Percentiles rank a stretch among this genome's conserved stretches.
Evolutionary conservation across 345 rosid species (phyloP).

Genomic region (Aurinia saxatilis): DNA sequence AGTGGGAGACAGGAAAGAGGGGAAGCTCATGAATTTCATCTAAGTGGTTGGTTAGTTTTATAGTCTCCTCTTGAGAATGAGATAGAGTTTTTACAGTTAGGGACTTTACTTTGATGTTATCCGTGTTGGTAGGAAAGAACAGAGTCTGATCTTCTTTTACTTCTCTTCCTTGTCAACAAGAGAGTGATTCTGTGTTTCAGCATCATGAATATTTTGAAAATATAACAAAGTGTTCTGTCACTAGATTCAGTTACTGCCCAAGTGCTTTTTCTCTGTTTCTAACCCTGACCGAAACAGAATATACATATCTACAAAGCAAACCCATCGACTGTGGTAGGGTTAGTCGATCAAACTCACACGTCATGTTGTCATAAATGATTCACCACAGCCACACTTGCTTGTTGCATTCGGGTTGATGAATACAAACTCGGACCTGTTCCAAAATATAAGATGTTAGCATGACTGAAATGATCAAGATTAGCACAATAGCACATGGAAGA

Average conservation of each 20-base stretch:
- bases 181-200: constrained; percentile 5
- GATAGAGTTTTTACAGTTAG: not conserved
- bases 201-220: not conserved
- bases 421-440: too few species aligned
- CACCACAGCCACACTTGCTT: too few species aligned
- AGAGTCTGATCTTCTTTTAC: not conserved
- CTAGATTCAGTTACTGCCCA: not conserved
- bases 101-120: not conserved
- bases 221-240: not conserved
- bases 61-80: not conserved
- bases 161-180: constrained; percentile 1
- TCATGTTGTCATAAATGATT: too few species aligned
- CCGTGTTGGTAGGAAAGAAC: not conserved
- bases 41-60: not conserved
- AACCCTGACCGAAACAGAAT: too few species aligned
- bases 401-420: too few species aligned
- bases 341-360: too few species aligned
- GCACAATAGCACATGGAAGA: too few species aligned
- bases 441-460: too few species aligned
- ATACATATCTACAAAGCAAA: too few species aligned
- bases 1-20: not conserved
- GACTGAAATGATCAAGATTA: too few species aligned
- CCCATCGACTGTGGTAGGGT: too few species aligned
- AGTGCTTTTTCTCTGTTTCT: too few species aligned
- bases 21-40: not conserved